phyloP scores from a whole-genome alignment of 306 rosid genomes.

The Begonia masoniana region DNA sequence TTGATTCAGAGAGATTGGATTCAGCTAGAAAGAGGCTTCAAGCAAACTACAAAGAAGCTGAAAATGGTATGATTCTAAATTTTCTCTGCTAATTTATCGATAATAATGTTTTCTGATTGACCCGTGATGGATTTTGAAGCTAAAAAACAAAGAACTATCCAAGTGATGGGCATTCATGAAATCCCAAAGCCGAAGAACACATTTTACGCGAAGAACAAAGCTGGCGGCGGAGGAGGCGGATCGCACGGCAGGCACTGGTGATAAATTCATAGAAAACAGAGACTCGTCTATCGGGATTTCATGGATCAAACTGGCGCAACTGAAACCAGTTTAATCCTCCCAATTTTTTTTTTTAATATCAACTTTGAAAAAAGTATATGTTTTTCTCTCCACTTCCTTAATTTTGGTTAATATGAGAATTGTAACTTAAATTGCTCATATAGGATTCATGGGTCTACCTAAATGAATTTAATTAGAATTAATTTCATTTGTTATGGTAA shows the following conservation, averaged over 20 bases:
- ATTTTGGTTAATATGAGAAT: background rate
- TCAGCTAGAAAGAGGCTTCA: slow-evolving; percentile 91
- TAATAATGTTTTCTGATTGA: no score
- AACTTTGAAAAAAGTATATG: no score
- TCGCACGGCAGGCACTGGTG: slow-evolving; percentile 93
- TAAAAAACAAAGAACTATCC: slow-evolving; percentile 93
- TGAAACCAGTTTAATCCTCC: background rate
- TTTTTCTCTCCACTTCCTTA: no score
- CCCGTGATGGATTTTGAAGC: slow-evolving; percentile 43
- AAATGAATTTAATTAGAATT: no score
- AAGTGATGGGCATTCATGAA: slow-evolving; percentile 97
- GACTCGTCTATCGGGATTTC: background rate
- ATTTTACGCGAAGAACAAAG: slow-evolving; percentile 78
- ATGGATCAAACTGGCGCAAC: background rate
- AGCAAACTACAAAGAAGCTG: slow-evolving; percentile 85
- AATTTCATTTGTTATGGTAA: background rate
- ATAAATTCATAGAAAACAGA: slow-evolving; percentile 1
- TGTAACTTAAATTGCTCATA: no score
- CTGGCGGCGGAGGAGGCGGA: slow-evolving; percentile 40
- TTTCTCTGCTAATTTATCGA: no score
- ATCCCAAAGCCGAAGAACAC: slow-evolving; percentile 84
- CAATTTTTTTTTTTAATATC: background rate
- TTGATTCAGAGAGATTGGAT: slow-evolving; percentile 59
- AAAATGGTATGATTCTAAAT: slow-evolving; percentile 54
- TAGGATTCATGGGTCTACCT: background rate